Evolutionary conservation across 192 early-diverging fungal species (phyloP).

Genomic region (Mortierella alpina): DNA sequence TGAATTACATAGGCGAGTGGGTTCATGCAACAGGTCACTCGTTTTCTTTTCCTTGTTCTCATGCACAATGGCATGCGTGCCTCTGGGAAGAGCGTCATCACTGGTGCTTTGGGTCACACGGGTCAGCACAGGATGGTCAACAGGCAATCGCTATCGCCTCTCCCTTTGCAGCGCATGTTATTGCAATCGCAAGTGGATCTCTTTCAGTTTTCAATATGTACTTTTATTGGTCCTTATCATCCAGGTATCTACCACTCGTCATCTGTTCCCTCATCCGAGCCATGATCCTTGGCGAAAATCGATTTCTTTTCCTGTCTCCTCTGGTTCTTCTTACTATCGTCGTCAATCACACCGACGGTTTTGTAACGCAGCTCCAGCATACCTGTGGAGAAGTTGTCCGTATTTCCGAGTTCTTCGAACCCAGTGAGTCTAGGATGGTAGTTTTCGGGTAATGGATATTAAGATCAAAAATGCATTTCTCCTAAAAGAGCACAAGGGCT

Average conservation of each 20-base stretch:
- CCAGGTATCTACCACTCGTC: slow-evolving; percentile 14
- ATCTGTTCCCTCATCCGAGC: slow-evolving; percentile 46
- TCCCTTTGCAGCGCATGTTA: too few species aligned
- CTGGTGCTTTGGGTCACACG: too few species aligned
- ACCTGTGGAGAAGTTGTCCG: slow-evolving; percentile 84
- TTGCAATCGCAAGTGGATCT: too few species aligned
- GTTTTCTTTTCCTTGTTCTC: too few species aligned
- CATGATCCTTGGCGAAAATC: slow-evolving; percentile 51
- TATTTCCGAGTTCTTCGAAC: slow-evolving; percentile 94
- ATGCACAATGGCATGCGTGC: too few species aligned
- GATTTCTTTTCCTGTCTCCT: slow-evolving; percentile 52
- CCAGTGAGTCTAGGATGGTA: slow-evolving; percentile 75
- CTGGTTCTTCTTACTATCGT: slow-evolving; percentile 34
- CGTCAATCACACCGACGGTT: slow-evolving; percentile 64
- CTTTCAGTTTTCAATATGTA: too few species aligned
- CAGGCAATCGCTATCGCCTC: too few species aligned
- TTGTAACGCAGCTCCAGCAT: slow-evolving; percentile 76
- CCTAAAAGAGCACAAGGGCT: background rate
- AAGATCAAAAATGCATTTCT: background rate
- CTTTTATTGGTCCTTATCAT: background rate
- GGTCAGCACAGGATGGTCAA: too few species aligned
- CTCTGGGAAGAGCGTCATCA: too few species aligned
- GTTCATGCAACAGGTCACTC: too few species aligned
- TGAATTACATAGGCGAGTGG: too few species aligned
- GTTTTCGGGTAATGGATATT: background rate